Conservation (phyloP, 2,329 filamentous ascomycete genomes). For the Beauveria australis region DNA sequence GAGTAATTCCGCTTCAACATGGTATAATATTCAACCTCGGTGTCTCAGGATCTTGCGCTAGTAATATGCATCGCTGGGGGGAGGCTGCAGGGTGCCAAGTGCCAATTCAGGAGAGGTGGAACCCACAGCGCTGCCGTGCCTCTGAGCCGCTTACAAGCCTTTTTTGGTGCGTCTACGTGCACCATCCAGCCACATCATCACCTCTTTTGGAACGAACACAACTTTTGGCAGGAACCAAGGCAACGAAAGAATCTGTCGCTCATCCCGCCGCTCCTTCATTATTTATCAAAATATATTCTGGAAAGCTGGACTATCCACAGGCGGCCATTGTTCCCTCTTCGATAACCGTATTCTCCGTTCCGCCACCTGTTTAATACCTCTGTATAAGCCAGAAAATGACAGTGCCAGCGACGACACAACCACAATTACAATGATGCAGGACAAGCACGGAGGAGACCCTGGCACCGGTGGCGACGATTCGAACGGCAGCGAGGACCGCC, state of each 20-base stretch:
- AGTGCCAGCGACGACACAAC: conserved; percentile 10
- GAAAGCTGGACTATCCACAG: neutral
- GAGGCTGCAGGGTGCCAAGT: neutral
- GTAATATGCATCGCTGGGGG: neutral
- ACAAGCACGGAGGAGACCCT: conserved; percentile 7
- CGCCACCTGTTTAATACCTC: neutral
- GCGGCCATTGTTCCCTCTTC: neutral
- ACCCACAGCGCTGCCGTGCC: neutral
- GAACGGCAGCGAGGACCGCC: conserved; percentile 17
- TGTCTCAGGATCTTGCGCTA: neutral
- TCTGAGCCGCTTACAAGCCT: neutral
- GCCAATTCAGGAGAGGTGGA: neutral
- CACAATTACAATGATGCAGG: conserved; percentile 10
- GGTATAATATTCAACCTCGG: too few species aligned
- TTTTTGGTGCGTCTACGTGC: neutral
- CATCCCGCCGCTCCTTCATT: neutral
- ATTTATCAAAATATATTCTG: neutral
- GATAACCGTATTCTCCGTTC: neutral
- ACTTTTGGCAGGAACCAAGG: neutral
- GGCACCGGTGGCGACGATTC: neutral
- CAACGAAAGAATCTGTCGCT: neutral
- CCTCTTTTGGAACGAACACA: neutral
- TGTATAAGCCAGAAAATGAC: conserved; percentile 10
- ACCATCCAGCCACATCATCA: neutral
- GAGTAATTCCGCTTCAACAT: too few species aligned